Evolutionary conservation across 495 filamentous ascomycete genomes (phyloP), one percentile per base, ranked within the genome.

Genomic region (Penicillium turbatum): DNA sequence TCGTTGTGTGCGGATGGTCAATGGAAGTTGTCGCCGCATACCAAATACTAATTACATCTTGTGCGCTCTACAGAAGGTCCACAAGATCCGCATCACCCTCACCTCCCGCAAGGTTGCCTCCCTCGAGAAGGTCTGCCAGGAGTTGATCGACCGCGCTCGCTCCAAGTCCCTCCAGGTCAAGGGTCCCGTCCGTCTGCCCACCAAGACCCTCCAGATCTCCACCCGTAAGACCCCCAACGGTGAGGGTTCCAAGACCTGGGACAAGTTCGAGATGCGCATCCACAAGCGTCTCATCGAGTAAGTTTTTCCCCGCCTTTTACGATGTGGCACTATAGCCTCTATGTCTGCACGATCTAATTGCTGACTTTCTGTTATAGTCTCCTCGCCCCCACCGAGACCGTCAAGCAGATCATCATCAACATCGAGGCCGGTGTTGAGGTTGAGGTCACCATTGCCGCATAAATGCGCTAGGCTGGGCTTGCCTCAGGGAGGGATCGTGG

Each of bases 371-470:
- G 34, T 62, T 26, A 60, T 62, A 92, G 90, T 79, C 80, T 97
- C 53, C 93, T 92, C 73, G 93, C 93, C 56, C 93, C 93, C 50
- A 98, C 93, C 64, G 93, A 98, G 83, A 90, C 96, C 55, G 93
- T 98, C 75, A 98, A 98, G 86, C 91, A 96, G 84, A 97, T 98
- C 83, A 98, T 98, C 75, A 91, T 97, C 82, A 98, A 98, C 82
- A 97, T 98, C 75, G 93, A 98, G 86, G 93, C 93, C 57, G 93
- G 93, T 82, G 93, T 98, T 72, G 93, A 98, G 85, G 93, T 98
- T 66, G 93, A 98, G 84, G 93, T 98, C 63, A 98, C 93, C 67
- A 98, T 98, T 79, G 93, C 93, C 72, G 92, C 93, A 73, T 98
- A 90, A 82, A 71, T 67, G 54, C 35, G 39, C 51, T 61, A 57